These are phyloP conservation scores for Pestalotiopsis sp. DNA, from an alignment of 2,329 filamentous ascomycete species.

Conservation along the genomic window DNA sequence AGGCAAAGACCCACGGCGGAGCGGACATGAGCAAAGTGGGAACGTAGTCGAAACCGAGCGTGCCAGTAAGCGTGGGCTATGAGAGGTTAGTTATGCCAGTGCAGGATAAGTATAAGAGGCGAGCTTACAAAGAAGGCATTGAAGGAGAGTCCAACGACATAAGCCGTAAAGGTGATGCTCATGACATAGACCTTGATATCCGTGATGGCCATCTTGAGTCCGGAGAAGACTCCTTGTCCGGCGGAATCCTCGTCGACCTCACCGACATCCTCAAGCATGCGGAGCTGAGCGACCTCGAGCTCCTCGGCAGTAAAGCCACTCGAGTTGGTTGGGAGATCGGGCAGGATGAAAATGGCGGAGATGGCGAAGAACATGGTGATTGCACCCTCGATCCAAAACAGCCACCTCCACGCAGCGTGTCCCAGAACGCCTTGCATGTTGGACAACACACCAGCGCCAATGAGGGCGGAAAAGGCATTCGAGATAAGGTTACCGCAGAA, in stretches of 20 bases:
- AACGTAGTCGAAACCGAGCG: conserved; percentile 54
- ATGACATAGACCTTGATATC: conserved; percentile 66
- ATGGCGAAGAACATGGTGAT: conserved; percentile 53
- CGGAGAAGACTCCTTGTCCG: conserved; percentile 53
- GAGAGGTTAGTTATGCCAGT: background rate
- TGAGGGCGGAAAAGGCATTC: conserved; percentile 61
- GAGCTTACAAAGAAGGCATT: conserved; percentile 58
- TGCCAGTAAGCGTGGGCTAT: conserved; percentile 53
- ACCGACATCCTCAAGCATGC: conserved; percentile 61
- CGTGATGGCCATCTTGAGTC: conserved; percentile 60
- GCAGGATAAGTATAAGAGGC: background rate
- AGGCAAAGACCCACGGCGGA: conserved; percentile 62
- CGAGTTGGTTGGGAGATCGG: conserved; percentile 59
- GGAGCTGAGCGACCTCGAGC: conserved; percentile 53
- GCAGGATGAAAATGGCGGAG: conserved; percentile 49
- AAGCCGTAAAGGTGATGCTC: conserved; percentile 64
- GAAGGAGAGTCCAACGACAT: conserved; percentile 61
- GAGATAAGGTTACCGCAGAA: conserved; percentile 64
- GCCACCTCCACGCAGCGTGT: conserved; percentile 62
- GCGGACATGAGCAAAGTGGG: conserved; percentile 58
- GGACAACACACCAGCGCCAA: conserved; percentile 60
- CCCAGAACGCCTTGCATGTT: conserved; percentile 59
- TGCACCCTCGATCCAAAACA: conserved; percentile 54
- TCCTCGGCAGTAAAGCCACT: conserved; percentile 64
- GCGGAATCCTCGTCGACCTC: conserved; percentile 55